phyloP scores from a whole-genome alignment of 2,329 filamentous ascomycete genomes.

The Alternaria brassicicola region DNA sequence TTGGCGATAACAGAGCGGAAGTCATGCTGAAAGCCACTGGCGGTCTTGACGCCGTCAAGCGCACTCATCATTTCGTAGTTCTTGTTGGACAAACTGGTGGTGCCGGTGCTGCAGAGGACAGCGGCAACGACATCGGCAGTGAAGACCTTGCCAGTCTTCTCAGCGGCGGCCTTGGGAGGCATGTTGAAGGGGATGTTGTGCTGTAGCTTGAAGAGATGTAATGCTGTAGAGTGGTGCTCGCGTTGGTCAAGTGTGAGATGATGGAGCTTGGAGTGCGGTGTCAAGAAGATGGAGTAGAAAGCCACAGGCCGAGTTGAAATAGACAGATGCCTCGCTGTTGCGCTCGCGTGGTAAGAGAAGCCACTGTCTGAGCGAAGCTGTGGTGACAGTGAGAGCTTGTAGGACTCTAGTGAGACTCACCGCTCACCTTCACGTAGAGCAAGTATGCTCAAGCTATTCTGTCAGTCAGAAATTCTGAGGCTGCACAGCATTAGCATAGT shows the following conservation, averaged over 20 bases:
- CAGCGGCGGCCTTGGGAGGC: constrained; percentile 17
- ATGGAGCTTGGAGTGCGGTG: constrained; percentile 3
- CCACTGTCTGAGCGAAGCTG: constrained; percentile 1
- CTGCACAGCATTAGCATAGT: background rate
- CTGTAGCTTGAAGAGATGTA: background rate
- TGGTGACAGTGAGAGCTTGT: constrained; percentile 12
- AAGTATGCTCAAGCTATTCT: background rate
- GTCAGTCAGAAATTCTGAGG: background rate
- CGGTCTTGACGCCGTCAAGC: constrained; percentile 33
- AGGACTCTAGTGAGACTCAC: background rate
- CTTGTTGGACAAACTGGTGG: no score
- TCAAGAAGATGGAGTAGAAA: constrained; percentile 3
- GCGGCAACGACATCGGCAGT: constrained; percentile 32
- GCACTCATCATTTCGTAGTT: constrained; percentile 41
- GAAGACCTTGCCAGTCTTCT: constrained; percentile 22
- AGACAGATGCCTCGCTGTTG: background rate
- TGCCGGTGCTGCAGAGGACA: constrained; percentile 26
- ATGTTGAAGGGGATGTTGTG: constrained; percentile 14
- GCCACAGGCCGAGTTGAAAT: constrained; percentile 2
- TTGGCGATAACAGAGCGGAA: constrained; percentile 32
- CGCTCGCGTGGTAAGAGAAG: constrained; percentile 11
- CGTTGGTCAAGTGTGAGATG: background rate
- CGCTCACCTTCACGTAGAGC: constrained; percentile 13
- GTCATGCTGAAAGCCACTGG: constrained; percentile 33
- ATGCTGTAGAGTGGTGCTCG: background rate